Evolutionary conservation across 768 basidiomycete species (phyloP).

Genomic region (Mycena rebaudengoi): DNA sequence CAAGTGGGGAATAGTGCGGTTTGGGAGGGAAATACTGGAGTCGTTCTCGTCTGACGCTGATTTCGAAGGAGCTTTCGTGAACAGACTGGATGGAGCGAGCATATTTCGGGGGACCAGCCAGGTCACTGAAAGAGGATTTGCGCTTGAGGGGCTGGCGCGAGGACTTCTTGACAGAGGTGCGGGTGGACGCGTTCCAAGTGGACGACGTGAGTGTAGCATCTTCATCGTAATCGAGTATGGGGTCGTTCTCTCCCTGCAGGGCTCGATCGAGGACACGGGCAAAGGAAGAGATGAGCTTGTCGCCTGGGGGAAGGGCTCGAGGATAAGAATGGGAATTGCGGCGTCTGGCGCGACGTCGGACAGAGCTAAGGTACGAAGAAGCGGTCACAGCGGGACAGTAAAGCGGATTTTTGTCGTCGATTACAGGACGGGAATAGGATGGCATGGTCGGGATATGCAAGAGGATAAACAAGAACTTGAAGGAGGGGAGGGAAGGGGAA

Average conservation of each 20-base stretch:
- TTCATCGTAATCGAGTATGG: constrained; percentile 13
- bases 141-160: constrained; percentile 31
- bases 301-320: constrained; percentile 17
- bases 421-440: constrained; percentile 38
- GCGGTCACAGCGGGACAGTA: constrained; percentile 64
- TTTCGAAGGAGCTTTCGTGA: constrained; percentile 56
- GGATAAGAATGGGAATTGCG: constrained; percentile 21
- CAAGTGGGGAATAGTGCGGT: constrained; percentile 18
- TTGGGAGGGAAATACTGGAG: constrained; percentile 32
- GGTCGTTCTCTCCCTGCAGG: constrained; percentile 28
- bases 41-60: constrained; percentile 47
- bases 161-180: constrained; percentile 9
- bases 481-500: no score
- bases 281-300: constrained; percentile 41
- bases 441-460: no score
- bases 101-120: constrained; percentile 52
- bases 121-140: constrained; percentile 50
- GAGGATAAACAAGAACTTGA: no score
- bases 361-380: constrained; percentile 52
- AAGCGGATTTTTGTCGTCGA: constrained; percentile 64
- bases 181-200: constrained; percentile 1
- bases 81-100: constrained; percentile 51
- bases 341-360: constrained; percentile 44
- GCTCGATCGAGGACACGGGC: constrained; percentile 41
- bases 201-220: neutral